Conservation (phyloP, 768 basidiomycete species). For the Daedaleopsis nitida region DNA sequence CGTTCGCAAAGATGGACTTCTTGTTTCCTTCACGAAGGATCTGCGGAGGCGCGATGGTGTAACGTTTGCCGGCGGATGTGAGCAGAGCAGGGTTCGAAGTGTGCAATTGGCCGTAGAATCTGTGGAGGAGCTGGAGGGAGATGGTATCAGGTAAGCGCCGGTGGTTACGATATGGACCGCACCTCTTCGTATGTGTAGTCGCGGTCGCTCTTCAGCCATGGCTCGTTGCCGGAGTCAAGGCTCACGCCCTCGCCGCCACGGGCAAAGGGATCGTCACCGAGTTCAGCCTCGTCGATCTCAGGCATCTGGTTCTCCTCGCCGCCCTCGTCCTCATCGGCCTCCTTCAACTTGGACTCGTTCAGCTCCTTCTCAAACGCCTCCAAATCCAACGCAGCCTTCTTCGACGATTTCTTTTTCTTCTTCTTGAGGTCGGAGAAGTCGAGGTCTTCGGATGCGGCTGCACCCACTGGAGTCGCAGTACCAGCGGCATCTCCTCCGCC, state of each 20-base stretch:
- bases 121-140: constrained; percentile 72
- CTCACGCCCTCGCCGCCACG: constrained; percentile 52
- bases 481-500: constrained; percentile 63
- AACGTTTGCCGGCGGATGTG: constrained; percentile 84
- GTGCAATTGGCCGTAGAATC: constrained; percentile 90
- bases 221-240: constrained; percentile 75
- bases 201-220: constrained; percentile 91
- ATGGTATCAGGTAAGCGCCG: background rate
- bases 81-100: constrained; percentile 92
- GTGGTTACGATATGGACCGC: constrained; percentile 18
- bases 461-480: constrained; percentile 54
- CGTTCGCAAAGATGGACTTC: constrained; percentile 95
- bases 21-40: constrained; percentile 96
- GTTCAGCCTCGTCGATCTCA: constrained; percentile 76
- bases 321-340: constrained; percentile 55
- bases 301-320: constrained; percentile 62
- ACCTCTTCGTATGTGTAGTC: constrained; percentile 98
- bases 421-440: constrained; percentile 97
- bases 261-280: constrained; percentile 89
- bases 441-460: constrained; percentile 65
- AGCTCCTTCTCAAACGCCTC: constrained; percentile 96
- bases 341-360: constrained; percentile 67
- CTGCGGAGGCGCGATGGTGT: constrained; percentile 95
- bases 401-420: constrained; percentile 90
- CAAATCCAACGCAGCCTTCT: constrained; percentile 87